Base-by-base conservation (phyloP, 139 green algal genomes). In the Parachlorella kessleri region DNA sequence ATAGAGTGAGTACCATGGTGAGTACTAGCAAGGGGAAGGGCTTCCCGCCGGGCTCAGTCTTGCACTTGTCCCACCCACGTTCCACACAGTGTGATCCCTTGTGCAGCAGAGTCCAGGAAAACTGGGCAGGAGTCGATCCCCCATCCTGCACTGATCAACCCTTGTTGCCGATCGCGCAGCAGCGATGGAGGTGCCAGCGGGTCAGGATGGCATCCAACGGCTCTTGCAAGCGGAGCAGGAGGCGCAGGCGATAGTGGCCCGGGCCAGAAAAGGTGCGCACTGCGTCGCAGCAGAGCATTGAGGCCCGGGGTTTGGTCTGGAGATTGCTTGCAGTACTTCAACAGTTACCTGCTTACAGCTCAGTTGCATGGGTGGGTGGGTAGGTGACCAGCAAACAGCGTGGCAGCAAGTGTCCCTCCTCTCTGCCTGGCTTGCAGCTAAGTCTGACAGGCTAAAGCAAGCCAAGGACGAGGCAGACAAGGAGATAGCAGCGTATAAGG, bases 141-240 rank as follows among this genome's bases (percentile, higher is more conserved):
- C n/a, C n/a, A n/a, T n/a, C n/a, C n/a, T n/a, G n/a, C n/a, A n/a
- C n/a, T n/a, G n/a, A n/a, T n/a, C n/a, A n/a, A n/a, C n/a, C n/a
- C n/a, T n/a, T n/a, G n/a, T n/a, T n/a, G n/a, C n/a, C n/a, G n/a
- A n/a, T 18, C 48, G 21, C 14, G 21, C 14, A 59, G 21, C 21
- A 59, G 8, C 9, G 42, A 94, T 94, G 91, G 90, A 95, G 74
- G 88, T 94, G 36, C 77, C 85, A 18, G 75, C 87, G 1, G 89
- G 85, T 1, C 86, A 93, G 26, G 95, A 97, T 79, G 93, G 94
- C 64, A 98, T 98, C 63, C 91, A 98, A 84, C 89, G 92, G 77
- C 89, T 98, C n/a, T 81, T 98, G 38, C 88, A 84, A 28, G 95
- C 95, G 30, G 95, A 98, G 86, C 77, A 93, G 54, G 94, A 98